Conservation (phyloP, 2,329 filamentous ascomycete species). For the Colletotrichum orbiculare region DNA sequence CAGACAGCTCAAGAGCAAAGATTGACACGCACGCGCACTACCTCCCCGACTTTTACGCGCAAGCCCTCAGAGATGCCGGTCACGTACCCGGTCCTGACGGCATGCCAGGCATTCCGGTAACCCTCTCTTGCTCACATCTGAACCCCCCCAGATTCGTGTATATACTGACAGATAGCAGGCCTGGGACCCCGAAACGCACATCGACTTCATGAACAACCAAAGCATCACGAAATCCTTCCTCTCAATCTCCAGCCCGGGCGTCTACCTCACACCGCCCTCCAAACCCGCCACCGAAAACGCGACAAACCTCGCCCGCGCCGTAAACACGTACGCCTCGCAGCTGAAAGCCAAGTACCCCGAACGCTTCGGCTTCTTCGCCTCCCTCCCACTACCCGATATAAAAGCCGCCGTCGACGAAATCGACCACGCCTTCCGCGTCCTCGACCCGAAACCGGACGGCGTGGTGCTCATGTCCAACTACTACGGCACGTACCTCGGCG, state of each 20-base stretch:
- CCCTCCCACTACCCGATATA: conserved; percentile 63
- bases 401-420: conserved; percentile 60
- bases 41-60: conserved; percentile 40
- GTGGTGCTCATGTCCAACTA: conserved; percentile 63
- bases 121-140: background rate
- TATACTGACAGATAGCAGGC: background rate
- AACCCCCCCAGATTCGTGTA: too few species aligned
- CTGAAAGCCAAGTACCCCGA: conserved; percentile 38
- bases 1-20: conserved; percentile 17
- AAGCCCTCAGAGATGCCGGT: conserved; percentile 39
- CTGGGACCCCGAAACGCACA: conserved; percentile 30
- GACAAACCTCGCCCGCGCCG: conserved; percentile 46
- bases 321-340: conserved; percentile 39
- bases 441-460: conserved; percentile 57
- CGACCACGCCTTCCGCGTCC: conserved; percentile 50
- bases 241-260: conserved; percentile 42
- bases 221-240: conserved; percentile 39
- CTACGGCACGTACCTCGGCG: conserved; percentile 63
- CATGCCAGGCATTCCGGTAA: conserved; percentile 41
- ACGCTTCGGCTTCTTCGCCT: conserved; percentile 62
- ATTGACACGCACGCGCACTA: conserved; percentile 42
- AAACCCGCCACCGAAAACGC: conserved; percentile 37
- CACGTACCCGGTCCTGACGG: conserved; percentile 41
- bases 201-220: conserved; percentile 39
- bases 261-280: conserved; percentile 40